A percentile compares a stretch with the other conserved stretches of the same genome.
Conservation (phyloP, 306 rosid species). For the Cucurbita pepo region DNA sequence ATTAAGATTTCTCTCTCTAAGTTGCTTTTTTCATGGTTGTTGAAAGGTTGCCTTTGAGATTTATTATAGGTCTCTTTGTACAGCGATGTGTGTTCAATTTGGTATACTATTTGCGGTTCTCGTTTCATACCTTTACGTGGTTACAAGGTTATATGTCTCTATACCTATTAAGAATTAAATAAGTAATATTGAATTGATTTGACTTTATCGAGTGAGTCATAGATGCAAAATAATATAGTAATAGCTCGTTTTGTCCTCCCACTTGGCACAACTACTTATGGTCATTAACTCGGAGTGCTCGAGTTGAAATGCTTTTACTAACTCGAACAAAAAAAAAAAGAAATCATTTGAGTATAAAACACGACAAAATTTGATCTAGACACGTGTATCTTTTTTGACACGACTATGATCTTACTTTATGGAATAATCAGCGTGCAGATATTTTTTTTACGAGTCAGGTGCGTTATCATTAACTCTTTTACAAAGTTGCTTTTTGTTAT, state of each 20-base stretch:
- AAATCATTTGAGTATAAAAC: no score
- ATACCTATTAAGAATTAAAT: background rate
- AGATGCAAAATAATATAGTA: background rate
- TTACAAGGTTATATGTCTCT: background rate
- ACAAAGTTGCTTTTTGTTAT: background rate
- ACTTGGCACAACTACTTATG: background rate
- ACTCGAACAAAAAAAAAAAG: background rate
- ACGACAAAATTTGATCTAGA: background rate
- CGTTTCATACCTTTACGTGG: background rate
- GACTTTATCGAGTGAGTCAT: background rate
- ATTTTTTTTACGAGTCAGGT: background rate
- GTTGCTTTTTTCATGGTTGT: background rate
- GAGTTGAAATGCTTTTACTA: background rate
- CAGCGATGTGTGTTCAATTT: background rate
- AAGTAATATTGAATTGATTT: background rate
- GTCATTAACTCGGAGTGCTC: background rate
- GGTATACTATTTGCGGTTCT: background rate
- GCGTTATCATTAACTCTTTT: background rate
- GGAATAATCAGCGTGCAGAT: background rate
- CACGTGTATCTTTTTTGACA: background rate
- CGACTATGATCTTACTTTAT: background rate
- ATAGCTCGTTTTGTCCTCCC: background rate
- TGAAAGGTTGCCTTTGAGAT: slow-evolving; percentile 1
- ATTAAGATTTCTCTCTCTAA: background rate
- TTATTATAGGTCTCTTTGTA: background rate